These are phyloP conservation scores for Teunomyces funiuensis DNA, from an alignment of 805 yeast species.

Conservation along the genomic window DNA sequence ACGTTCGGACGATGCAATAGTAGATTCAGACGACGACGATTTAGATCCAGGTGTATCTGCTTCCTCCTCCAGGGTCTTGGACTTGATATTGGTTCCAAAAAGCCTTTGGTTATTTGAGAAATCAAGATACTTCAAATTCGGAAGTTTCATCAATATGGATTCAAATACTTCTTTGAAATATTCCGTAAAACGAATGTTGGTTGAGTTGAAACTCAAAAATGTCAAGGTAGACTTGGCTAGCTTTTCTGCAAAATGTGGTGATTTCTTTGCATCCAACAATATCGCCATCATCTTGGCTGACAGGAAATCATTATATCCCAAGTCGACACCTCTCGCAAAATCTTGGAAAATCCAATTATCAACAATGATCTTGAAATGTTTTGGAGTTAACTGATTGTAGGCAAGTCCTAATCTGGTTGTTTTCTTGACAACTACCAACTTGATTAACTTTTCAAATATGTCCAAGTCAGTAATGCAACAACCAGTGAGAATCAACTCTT, in stretches of 20 bases:
- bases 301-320: constrained; percentile 78
- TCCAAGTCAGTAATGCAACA: constrained; percentile 59
- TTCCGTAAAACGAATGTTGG: constrained; percentile 54
- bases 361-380: constrained; percentile 55
- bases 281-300: constrained; percentile 32
- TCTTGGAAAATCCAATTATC: constrained; percentile 55
- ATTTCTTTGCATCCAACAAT: constrained; percentile 31
- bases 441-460: constrained; percentile 55
- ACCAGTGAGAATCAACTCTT: constrained; percentile 78
- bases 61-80: neutral
- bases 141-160: constrained; percentile 50
- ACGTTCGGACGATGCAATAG: neutral
- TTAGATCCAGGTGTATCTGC: neutral
- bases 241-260: constrained; percentile 17
- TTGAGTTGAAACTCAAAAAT: constrained; percentile 64
- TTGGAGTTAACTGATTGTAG: constrained; percentile 59
- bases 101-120: constrained; percentile 66
- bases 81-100: constrained; percentile 47
- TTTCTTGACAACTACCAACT: constrained; percentile 51
- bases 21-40: neutral
- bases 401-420: constrained; percentile 77
- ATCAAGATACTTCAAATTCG: constrained; percentile 69
- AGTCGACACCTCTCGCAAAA: constrained; percentile 67
- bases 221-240: constrained; percentile 26
- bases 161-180: constrained; percentile 50